Evolutionary conservation across 78 protist genomes (phyloP).

Genomic region (Pigoraptor vietnamica): DNA sequence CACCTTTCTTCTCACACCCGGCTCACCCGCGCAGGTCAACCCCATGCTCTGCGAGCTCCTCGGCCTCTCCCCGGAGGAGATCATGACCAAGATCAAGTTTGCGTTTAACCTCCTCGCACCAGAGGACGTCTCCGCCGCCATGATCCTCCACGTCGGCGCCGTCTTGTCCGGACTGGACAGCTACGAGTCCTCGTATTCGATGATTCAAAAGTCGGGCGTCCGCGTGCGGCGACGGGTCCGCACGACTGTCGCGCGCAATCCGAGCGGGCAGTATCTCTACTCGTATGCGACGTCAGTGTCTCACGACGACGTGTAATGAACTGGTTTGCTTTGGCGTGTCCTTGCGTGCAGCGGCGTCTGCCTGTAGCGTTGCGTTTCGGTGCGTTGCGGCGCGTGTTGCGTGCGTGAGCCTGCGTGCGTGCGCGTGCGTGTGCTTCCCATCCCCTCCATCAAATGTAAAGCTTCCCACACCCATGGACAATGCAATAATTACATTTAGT

Average conservation of each 20-base stretch:
- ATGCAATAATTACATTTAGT: too few relatives aligned
- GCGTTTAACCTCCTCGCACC: neutral
- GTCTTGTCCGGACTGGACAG: neutral
- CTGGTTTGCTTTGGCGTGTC: neutral
- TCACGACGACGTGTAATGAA: neutral
- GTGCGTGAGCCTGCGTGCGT: neutral
- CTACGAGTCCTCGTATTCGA: neutral
- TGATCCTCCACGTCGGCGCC: neutral
- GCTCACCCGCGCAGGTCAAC: neutral
- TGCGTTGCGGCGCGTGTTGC: too few relatives aligned
- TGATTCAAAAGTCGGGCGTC: neutral
- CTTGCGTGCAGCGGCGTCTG: too few relatives aligned
- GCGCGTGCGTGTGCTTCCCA: neutral
- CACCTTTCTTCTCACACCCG: neutral
- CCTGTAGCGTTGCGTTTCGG: too few relatives aligned
- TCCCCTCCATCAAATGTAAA: neutral
- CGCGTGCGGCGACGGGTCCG: neutral
- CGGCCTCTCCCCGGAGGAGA: neutral
- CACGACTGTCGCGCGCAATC: neutral
- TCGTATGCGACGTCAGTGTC: neutral
- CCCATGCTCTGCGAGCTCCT: neutral
- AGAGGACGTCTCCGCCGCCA: neutral
- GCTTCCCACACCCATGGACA: too few relatives aligned
- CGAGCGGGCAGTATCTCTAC: neutral
- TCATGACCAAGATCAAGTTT: neutral